These are phyloP conservation scores for Ganoderma lucidum DNA, from an alignment of 1,284 basidiomycete genomes.

Conservation along the genomic window DNA sequence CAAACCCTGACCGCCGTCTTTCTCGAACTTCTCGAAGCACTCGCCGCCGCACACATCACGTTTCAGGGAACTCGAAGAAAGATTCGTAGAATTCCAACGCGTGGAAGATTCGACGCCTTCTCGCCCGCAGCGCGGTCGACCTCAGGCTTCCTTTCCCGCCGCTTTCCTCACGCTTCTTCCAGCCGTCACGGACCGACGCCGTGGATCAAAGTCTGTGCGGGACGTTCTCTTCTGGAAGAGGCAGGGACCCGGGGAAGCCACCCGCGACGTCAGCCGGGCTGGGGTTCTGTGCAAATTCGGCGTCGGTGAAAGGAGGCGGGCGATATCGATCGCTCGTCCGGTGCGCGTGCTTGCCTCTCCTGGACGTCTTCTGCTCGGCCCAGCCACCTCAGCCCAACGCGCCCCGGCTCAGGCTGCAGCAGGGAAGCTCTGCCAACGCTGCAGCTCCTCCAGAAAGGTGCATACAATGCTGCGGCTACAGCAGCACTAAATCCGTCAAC, in stretches of 20 bases:
- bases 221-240: constrained; percentile 8
- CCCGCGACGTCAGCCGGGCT: neutral
- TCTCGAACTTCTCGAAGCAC: constrained; percentile 17
- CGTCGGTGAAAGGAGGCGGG: neutral
- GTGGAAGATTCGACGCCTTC: constrained; percentile 3
- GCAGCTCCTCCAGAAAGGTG: neutral
- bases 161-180: neutral
- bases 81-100: neutral
- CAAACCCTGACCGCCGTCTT: neutral
- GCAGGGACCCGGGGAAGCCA: neutral
- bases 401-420: neutral
- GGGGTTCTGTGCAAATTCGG: neutral
- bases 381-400: neutral
- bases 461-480: neutral
- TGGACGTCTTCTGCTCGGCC: neutral
- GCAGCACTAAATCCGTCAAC: neutral
- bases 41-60: constrained; percentile 14
- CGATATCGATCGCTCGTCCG: neutral
- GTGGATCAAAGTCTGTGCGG: neutral
- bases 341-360: neutral
- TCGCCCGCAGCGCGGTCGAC: neutral
- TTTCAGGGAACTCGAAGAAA: constrained; percentile 13
- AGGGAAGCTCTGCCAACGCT: neutral
- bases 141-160: constrained; percentile 1
- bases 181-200: constrained; percentile 2